Evolutionary conservation across 2,329 filamentous ascomycete genomes (phyloP).

Genomic region (Blastomyces silverae): DNA sequence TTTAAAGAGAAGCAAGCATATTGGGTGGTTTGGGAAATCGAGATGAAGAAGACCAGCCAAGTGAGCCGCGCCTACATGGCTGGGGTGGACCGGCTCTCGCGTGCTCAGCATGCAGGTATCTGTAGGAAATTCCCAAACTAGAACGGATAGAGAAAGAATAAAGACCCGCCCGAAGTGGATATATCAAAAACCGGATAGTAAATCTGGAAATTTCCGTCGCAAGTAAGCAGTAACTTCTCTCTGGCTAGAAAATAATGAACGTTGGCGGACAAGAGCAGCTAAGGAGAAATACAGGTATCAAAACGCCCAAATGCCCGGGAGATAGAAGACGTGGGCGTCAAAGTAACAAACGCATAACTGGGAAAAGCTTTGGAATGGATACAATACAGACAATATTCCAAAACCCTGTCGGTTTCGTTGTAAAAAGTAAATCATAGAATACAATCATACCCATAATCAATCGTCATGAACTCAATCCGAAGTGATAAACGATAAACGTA

Average conservation of each 20-base stretch:
- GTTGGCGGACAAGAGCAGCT: neutral
- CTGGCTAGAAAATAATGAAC: neutral
- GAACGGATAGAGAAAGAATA: no score
- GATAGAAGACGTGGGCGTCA: neutral
- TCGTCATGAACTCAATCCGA: neutral
- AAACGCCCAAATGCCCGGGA: neutral
- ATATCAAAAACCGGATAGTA: neutral
- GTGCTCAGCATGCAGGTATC: no score
- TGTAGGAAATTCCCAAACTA: no score
- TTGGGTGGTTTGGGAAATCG: neutral
- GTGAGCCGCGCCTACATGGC: no score
- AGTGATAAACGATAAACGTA: neutral
- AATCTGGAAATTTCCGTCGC: neutral
- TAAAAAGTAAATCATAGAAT: constrained; percentile 6
- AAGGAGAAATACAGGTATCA: neutral
- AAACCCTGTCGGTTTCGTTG: neutral
- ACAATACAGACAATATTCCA: constrained; percentile 9
- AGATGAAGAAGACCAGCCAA: neutral
- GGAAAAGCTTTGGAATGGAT: neutral
- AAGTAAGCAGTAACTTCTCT: neutral
- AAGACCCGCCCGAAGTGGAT: neutral
- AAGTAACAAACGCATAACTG: neutral
- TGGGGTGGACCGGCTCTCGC: no score
- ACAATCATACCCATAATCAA: constrained; percentile 4
- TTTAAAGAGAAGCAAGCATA: neutral